Conservation (phyloP, 192 early-diverging fungal species). For the Dimargaris xerosporica region DNA sequence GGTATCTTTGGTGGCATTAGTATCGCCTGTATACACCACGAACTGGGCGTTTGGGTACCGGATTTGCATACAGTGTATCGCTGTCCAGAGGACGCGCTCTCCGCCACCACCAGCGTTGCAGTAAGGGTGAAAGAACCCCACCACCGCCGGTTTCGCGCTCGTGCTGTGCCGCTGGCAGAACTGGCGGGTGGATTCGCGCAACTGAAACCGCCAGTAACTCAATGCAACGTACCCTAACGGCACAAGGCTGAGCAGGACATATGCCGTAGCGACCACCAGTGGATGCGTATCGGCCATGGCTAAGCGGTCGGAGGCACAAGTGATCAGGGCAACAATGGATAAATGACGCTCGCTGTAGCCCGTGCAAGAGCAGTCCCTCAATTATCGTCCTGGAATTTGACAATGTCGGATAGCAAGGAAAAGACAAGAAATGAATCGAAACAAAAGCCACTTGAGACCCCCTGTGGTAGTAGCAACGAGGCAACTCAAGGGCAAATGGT, state of each 20-base stretch:
- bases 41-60: constrained; percentile 46
- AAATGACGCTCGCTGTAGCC: too few relatives aligned
- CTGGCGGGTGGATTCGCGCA: not conserved
- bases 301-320: too few relatives aligned
- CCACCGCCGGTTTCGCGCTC: constrained; percentile 27
- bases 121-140: constrained; percentile 90
- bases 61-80: constrained; percentile 63
- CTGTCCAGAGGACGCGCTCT: constrained; percentile 90
- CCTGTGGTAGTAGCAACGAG: too few relatives aligned
- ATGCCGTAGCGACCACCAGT: not conserved
- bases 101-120: constrained; percentile 91
- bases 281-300: too few relatives aligned
- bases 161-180: constrained; percentile 3
- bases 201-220: not conserved
- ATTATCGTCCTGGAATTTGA: too few relatives aligned
- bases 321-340: too few relatives aligned
- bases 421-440: too few relatives aligned
- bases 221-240: not conserved
- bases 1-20: constrained; percentile 26
- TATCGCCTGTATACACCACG: constrained; percentile 73
- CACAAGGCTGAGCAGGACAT: not conserved
- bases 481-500: too few relatives aligned
- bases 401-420: too few relatives aligned
- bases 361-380: too few relatives aligned
- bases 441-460: too few relatives aligned